phyloP scores from a whole-genome alignment of 192 early-diverging fungal species.

The Coemansia sp. region DNA sequence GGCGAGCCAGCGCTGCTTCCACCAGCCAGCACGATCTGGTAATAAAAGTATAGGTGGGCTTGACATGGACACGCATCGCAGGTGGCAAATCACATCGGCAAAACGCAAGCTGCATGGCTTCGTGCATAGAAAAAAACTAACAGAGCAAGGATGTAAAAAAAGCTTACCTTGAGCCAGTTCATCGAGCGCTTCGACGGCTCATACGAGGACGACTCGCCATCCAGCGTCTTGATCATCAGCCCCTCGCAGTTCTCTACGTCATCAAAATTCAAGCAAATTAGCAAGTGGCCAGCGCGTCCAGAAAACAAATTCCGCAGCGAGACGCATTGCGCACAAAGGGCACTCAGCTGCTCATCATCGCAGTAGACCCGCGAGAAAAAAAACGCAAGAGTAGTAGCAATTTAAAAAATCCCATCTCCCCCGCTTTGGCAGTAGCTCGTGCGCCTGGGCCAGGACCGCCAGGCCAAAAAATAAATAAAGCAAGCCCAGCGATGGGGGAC shows the following conservation, averaged over 20 bases:
- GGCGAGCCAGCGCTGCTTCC: not conserved
- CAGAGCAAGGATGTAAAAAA: not conserved
- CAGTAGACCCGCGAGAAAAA: conserved; percentile 6
- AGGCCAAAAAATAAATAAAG: not conserved
- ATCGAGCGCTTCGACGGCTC: conserved; percentile 94
- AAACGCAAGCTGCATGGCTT: not conserved
- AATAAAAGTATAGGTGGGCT: not conserved
- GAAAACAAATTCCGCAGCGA: conserved; percentile 21
- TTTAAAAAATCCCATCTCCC: not conserved
- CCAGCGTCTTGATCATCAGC: conserved; percentile 95
- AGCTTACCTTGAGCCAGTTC: conserved; percentile 94
- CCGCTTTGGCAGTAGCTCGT: not conserved
- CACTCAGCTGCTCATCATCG: not conserved
- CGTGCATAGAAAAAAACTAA: not conserved
- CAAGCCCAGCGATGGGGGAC: not conserved
- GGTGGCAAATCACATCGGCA: conserved; percentile 1
- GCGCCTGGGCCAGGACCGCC: not conserved
- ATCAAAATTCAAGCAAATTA: conserved; percentile 52
- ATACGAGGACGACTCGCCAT: conserved; percentile 80
- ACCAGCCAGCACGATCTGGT: not conserved
- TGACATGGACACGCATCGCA: conserved; percentile 5
- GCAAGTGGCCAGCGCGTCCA: conserved; percentile 40
- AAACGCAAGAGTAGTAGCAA: not conserved
- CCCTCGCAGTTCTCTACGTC: conserved; percentile 93
- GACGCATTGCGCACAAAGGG: not conserved